Evolutionary conservation across 495 filamentous ascomycete species (phyloP), one percentile per base, ranked within the genome.

Genomic region (Copromyces sp.): DNA sequence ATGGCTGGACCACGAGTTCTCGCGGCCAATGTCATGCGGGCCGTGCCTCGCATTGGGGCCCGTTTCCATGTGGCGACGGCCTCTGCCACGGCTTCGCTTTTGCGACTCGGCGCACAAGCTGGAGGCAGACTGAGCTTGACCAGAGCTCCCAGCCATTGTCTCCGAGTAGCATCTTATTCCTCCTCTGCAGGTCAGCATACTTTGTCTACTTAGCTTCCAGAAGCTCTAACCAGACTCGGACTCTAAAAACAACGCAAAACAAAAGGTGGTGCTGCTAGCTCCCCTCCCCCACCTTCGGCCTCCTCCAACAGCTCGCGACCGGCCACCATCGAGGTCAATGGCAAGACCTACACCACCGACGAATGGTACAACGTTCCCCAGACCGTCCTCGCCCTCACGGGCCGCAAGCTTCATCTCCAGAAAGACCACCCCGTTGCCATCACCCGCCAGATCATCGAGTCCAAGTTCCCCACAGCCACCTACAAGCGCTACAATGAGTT

Each of bases 391-490:
- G 86, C 90, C 16, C 86, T 89, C 72, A 84, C 96, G 69, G 84
- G 88, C 61, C 90, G 92, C 69, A 89, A 89, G 69, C 86, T 99
- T 6, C 94, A 98, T 81, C 86, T 96, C 29, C 89, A 95, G 81
- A 89, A 90, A 74, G 90, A 95, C 80, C 95, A 99, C 81, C 95
- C 95, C 17, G 86, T 99, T 38, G 87, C 89, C 72, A 95, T 98
- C 77, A 98, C 95, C 5, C 90, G 96, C 53, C 87, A 92, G 73
- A 89, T 99, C 72, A 94, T 99, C 76, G 94, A 98, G 82, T 94
- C 93, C 71, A 89, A 90, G 75, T 99, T 98, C 80, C 89, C 93
- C 1, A 74, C 77, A 4, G 89, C 92, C 2, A 87, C 83, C 16
- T 98, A 89, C 84, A 90, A 88, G 41, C 86, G 90, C 78, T 89